Percentiles rank a stretch among this genome's conserved stretches.
Conservation (phyloP, 1,284 basidiomycete genomes). For the Moniliella sp. region DNA sequence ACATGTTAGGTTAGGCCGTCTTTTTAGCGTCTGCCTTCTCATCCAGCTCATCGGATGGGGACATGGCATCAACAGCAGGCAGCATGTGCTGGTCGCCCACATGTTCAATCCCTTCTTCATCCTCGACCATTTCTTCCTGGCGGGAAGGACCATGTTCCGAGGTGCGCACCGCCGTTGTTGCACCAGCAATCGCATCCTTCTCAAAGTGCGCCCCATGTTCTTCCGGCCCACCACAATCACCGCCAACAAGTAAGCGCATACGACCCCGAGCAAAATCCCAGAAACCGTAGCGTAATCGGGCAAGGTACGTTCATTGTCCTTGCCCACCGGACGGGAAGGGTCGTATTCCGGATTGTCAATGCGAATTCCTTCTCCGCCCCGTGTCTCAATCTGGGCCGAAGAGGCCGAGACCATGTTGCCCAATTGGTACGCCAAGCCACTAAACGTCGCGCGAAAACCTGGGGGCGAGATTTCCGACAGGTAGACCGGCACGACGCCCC, state of each 20-base stretch:
- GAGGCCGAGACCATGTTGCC: conserved; percentile 60
- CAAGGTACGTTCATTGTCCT: conserved; percentile 36
- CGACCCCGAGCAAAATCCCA: conserved; percentile 57
- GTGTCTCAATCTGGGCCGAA: conserved; percentile 73
- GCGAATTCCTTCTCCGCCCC: conserved; percentile 37
- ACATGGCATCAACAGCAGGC: too few relatives aligned
- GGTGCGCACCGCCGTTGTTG: too few relatives aligned
- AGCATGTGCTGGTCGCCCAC: too few relatives aligned
- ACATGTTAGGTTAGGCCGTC: too few relatives aligned
- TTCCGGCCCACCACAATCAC: conserved; percentile 21
- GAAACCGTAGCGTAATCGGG: conserved; percentile 68
- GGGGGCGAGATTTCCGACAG: conserved; percentile 75
- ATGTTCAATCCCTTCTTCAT: too few relatives aligned
- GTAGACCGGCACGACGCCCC: conserved; percentile 53
- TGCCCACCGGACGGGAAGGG: too few relatives aligned
- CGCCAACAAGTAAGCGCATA: conserved; percentile 33
- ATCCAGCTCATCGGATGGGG: too few relatives aligned
- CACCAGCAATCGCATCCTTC: conserved; percentile 50
- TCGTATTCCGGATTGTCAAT: conserved; percentile 12
- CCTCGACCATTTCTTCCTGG: too few relatives aligned
- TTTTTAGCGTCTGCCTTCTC: too few relatives aligned
- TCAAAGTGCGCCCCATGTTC: conserved; percentile 58
- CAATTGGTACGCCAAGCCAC: conserved; percentile 65
- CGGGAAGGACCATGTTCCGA: too few relatives aligned
- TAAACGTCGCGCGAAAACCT: conserved; percentile 77